A percentile compares a stretch with the other conserved stretches of the same genome.
phyloP scores from a whole-genome alignment of 192 early-diverging fungal species.

The Rhizophagus prolifer region DNA sequence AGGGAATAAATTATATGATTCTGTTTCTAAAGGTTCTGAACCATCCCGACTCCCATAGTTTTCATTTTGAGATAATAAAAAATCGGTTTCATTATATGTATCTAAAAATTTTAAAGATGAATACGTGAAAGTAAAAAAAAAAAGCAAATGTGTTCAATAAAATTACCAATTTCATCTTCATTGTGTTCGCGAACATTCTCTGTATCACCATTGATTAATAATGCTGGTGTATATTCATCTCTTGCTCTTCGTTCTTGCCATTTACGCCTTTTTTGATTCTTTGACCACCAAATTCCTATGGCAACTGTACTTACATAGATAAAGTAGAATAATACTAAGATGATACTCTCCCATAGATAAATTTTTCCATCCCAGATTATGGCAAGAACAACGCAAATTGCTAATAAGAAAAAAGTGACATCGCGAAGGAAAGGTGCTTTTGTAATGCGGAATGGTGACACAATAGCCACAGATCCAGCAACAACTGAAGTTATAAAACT shows the following conservation, averaged over 20 bases:
- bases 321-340: constrained; percentile 58
- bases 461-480: constrained; percentile 77
- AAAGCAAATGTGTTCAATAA: background rate
- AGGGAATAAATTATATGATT: constrained; percentile 5
- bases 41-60: background rate
- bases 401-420: constrained; percentile 69
- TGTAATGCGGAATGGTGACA: constrained; percentile 73
- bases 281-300: constrained; percentile 52
- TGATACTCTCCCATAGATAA: constrained; percentile 51
- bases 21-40: background rate
- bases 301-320: constrained; percentile 64
- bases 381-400: constrained; percentile 52
- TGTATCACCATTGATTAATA: background rate
- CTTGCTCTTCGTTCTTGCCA: constrained; percentile 48
- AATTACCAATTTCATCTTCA: constrained; percentile 28
- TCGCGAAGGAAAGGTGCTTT: constrained; percentile 77
- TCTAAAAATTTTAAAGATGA: background rate
- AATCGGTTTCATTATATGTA: constrained; percentile 35
- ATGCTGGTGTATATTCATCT: constrained; percentile 42
- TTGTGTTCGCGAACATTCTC: background rate
- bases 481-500: constrained; percentile 85
- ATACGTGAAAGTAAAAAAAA: background rate
- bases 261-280: constrained; percentile 37
- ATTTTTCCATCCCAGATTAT: constrained; percentile 59
- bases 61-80: constrained; percentile 32